phyloP scores from a whole-genome alignment of 345 rosid genomes.

The Citrus cavaleriei region DNA sequence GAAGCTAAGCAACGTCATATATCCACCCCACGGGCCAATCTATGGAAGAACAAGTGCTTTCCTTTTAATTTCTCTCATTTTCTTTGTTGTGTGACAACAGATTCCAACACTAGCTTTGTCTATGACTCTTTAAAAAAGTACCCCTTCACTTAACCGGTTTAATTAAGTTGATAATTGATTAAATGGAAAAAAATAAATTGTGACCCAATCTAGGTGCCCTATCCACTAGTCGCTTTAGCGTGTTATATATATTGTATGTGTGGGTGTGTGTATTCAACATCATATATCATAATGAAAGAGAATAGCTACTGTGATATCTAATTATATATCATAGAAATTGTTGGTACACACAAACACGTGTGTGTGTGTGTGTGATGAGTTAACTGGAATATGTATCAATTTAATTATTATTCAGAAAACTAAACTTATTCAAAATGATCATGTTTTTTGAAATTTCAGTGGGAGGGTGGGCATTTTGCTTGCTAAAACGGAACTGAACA shows the following conservation, averaged over 20 bases:
- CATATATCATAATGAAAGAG: not conserved
- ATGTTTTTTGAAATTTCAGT: too few relatives aligned
- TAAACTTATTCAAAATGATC: too few relatives aligned
- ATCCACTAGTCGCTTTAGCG: slow-evolving; percentile 17
- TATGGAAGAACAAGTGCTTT: slow-evolving; percentile 13
- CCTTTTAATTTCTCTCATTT: not conserved
- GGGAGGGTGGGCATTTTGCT: too few relatives aligned
- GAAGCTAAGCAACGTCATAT: slow-evolving; percentile 12
- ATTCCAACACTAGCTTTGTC: slow-evolving; percentile 24
- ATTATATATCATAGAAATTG: too few relatives aligned
- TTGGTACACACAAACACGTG: too few relatives aligned
- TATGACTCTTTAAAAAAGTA: not conserved
- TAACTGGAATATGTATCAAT: not conserved
- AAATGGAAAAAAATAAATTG: not conserved
- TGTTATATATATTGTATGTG: not conserved
- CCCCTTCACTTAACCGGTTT: not conserved
- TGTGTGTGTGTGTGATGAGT: not conserved
- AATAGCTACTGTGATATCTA: too few relatives aligned
- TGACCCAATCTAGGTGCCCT: slow-evolving; percentile 18
- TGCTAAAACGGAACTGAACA: too few relatives aligned
- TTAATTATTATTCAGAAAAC: too few relatives aligned
- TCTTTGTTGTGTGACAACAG: slow-evolving; percentile 20
- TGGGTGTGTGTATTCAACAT: not conserved
- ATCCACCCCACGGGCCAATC: slow-evolving; percentile 15
- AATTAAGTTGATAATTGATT: not conserved